Conservation (phyloP, 257 asterid species). For the Anisodus acutangulus region DNA sequence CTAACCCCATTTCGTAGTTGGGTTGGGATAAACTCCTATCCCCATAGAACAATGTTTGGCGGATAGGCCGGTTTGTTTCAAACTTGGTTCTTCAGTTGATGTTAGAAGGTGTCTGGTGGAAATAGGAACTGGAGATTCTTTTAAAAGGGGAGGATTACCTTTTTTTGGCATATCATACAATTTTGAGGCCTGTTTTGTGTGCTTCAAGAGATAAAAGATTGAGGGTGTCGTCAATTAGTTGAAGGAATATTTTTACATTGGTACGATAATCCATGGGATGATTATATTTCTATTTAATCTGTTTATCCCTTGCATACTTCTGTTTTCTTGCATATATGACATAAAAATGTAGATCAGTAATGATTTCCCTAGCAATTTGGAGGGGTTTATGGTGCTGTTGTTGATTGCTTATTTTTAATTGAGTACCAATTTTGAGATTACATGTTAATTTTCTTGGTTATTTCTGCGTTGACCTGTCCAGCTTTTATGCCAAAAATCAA, state of each 20-base stretch:
- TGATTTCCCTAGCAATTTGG: background rate
- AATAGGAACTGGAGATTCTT: background rate
- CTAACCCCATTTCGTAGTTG: background rate
- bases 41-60: background rate
- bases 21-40: background rate
- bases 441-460: constrained; percentile 14
- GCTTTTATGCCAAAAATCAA: constrained; percentile 86
- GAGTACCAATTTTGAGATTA: background rate
- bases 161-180: background rate
- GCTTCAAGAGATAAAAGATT: background rate
- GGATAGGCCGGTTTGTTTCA: background rate
- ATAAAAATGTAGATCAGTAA: no score
- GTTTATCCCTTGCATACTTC: background rate
- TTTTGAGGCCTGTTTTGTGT: background rate
- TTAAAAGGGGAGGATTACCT: background rate
- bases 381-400: background rate
- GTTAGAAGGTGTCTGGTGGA: background rate
- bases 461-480: constrained; percentile 44
- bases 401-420: background rate
- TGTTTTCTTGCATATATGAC: background rate
- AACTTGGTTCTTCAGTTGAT: background rate
- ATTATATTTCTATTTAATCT: background rate
- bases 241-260: background rate
- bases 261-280: background rate
- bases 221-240: constrained; percentile 3